Base-by-base conservation (phyloP, 495 filamentous ascomycete species). In the Chlorociboria aeruginascens region DNA sequence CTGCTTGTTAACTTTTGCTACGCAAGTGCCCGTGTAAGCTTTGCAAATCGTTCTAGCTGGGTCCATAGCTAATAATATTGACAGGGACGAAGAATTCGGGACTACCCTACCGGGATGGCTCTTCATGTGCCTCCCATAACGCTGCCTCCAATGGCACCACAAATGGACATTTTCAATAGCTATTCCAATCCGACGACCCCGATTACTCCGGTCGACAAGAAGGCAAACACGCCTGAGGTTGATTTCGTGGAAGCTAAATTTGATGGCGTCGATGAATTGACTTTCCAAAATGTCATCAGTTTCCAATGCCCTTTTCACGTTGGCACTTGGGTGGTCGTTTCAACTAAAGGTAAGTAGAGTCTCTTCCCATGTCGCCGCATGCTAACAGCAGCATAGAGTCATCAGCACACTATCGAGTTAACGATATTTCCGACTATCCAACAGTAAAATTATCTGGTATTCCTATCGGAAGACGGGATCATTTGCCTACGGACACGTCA, bases 1-100 rank as follows among this genome's bases (percentile, higher is more conserved):
- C 65, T 97, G 4, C 70, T 97, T 0, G 67, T 95, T 16, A 87
- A 81, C 59, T 83, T 97, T 55, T 87, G 84, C 53, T 95, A 88
- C 53, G 58, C 70, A 10, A 73, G 78, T 14, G 56, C 56, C 1
- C 13, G 9, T 10, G 54, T 53, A 43, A 32, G 30, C 43, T 11
- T n/a, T n/a, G 41, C 6, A 35, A 36, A 14, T 8, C 28, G 16
- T 28, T 11, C 20, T 11, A 36, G 33, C 33, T 36, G 13, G 3
- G 13, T 11, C 38, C 17, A 40, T n/a, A 40, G 28, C 37, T 47
- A 47, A 47, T 20, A 29, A 12, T 11, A 42, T 40, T 16, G 8
- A 20, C 25, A 56, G 53, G 32, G 14, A 17, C 45, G 41, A 25
- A 13, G 41, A 50, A 63, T 88, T 32, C 59, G 69, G 32, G 76